phyloP scores from a whole-genome alignment of 2,329 filamentous ascomycete species.

The Microdochium paspali region DNA sequence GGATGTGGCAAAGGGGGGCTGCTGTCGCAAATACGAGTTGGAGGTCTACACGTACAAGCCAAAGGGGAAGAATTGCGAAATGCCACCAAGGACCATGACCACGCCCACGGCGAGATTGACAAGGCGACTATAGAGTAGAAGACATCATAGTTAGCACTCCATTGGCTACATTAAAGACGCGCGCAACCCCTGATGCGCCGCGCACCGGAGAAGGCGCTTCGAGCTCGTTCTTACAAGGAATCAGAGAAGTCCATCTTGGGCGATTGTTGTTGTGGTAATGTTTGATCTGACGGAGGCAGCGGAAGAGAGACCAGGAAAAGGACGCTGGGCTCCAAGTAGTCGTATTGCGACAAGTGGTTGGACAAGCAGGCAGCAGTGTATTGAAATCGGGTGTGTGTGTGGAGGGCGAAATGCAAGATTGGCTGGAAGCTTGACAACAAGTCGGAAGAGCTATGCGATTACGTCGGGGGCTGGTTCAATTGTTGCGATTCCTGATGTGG shows the following conservation, averaged over 20 bases:
- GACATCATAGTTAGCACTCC: background rate
- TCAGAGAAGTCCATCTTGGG: constrained; percentile 80
- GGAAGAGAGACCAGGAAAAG: background rate
- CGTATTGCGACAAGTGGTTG: background rate
- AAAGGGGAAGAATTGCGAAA: constrained; percentile 59
- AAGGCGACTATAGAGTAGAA: constrained; percentile 58
- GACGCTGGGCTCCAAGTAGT: background rate
- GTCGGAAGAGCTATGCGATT: background rate
- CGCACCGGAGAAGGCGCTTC: constrained; percentile 4
- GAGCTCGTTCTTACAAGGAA: constrained; percentile 60
- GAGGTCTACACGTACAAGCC: constrained; percentile 40
- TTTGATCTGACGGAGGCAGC: background rate
- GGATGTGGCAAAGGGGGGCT: constrained; percentile 14
- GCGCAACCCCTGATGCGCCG: constrained; percentile 3
- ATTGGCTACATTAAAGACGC: background rate
- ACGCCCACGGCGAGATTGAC: constrained; percentile 85
- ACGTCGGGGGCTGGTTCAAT: background rate
- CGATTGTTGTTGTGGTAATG: background rate
- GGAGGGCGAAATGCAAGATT: background rate
- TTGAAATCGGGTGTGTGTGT: background rate
- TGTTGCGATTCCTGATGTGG: background rate
- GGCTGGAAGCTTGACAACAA: background rate
- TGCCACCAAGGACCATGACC: constrained; percentile 79
- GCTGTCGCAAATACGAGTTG: background rate
- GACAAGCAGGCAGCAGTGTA: background rate